These are phyloP conservation scores for Hanseniaspora clermontiae DNA, from an alignment of 805 yeast species.

Conservation along the genomic window DNA sequence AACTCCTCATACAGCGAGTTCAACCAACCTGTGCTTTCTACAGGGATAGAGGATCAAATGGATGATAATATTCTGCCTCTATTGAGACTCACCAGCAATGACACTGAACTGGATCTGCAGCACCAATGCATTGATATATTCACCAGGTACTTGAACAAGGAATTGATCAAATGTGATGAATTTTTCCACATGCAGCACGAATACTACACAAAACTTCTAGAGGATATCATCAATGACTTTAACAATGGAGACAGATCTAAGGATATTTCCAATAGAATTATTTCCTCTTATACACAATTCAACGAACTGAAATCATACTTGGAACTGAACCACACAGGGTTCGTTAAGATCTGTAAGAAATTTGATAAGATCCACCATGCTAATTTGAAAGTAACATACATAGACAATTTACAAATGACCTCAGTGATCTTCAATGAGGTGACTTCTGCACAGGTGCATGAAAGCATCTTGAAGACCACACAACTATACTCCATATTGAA, in stretches of 20 bases:
- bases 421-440: slow-evolving; percentile 44
- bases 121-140: slow-evolving; percentile 34
- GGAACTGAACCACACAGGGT: slow-evolving; percentile 79
- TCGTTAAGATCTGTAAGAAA: slow-evolving; percentile 79
- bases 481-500: slow-evolving; percentile 38
- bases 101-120: slow-evolving; percentile 20
- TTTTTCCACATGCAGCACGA: slow-evolving; percentile 61
- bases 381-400: slow-evolving; percentile 45
- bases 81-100: slow-evolving; percentile 4
- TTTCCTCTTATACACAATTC: slow-evolving; percentile 55
- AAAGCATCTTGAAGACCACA: slow-evolving; percentile 40
- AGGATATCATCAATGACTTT: slow-evolving; percentile 48
- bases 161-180: slow-evolving; percentile 58
- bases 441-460: slow-evolving; percentile 39
- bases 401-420: slow-evolving; percentile 34
- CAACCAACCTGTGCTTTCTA: background rate
- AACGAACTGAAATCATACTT: slow-evolving; percentile 74
- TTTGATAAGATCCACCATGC: slow-evolving; percentile 74
- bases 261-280: slow-evolving; percentile 46
- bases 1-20: slow-evolving; percentile 14
- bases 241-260: slow-evolving; percentile 28
- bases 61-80: slow-evolving; percentile 5
- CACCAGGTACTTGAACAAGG: slow-evolving; percentile 59
- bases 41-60: slow-evolving; percentile 17
- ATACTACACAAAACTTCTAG: slow-evolving; percentile 41